Evolutionary conservation across 768 basidiomycete species (phyloP), one percentile per base, ranked within the genome.

Genomic region (Strobilomyces echinocephalus): DNA sequence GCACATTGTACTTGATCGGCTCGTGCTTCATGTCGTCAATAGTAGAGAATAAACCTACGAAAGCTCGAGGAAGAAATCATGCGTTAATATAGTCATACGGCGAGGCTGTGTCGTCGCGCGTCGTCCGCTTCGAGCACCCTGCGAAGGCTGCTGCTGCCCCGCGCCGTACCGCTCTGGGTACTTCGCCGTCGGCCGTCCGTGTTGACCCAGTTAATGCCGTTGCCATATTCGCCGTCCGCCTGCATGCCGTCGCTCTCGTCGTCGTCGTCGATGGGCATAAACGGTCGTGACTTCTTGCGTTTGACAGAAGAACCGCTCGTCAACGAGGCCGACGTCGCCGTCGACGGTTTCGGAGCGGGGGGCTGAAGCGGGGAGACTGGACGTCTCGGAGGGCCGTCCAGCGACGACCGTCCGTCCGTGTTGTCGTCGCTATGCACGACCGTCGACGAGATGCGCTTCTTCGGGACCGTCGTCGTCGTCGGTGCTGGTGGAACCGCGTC

Each of bases 241-340:
- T 88, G 80, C n/a, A 76, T 79, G 1, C 83, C 85, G 34, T 85
- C 87, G 57, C 82, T 83, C 51, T 86, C 83, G 5, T 76, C 76
- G 26, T 74, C 80, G 5, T 82, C 81, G 1, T 80, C 75, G 1
- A 73, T 69, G 7, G 70, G 54, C 18, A 76, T 45, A 56, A 74
- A 74, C 5, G 77, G 75, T 34, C 79, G 74, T 4, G 80, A 81
- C 60, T 80, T 85, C 65, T 81, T 81, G 57, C 76, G 74, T 61
- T 74, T 79, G 50, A 77, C 61, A 50, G 69, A 63, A 28, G 66
- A 8, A 50, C 54, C 30, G 33, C 41, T 55, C 55, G 63, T 56
- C 4, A 69, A 68, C 4, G 73, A 66, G 8, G 67, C 64, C 11
- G 74, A 69, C 57, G 49, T 73, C 62, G 50, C 72, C 59, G 63